Base-by-base conservation (phyloP, 352 stramenopile species). In the Globisporangium spinosum region DNA sequence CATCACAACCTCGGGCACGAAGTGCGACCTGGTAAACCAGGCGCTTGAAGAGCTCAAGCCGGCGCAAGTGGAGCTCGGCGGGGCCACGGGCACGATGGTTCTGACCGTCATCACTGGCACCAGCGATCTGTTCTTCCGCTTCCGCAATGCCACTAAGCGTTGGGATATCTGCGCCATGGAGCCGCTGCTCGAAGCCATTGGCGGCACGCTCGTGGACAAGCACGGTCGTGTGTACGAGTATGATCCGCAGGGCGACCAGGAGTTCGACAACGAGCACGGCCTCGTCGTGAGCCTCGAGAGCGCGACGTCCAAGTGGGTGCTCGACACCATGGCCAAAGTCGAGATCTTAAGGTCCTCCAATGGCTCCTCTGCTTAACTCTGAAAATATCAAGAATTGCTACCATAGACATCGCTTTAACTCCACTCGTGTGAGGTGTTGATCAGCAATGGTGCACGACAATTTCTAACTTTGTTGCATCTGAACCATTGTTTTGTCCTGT, bases 161-260 rank as follows among this genome's bases (percentile, higher is more conserved):
- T 93, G 85, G 85, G 85, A 93, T 72, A 91, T 90, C 58, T 93
- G 85, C 62, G 85, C 83, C 1, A 71, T 90, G 8, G 85, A 93
- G 71, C 79, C 85, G 27, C 65, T 93, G 43, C 70, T 93, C 2
- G 78, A 79, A 29, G 85, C 72, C 1, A 68, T 91, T 8, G 85
- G 82, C 10, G 85, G 85, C 3, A 68, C 76, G 29, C 67, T 93
- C 34, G 80, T 85, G 3, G 80, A 91, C 67, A 81, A 84, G 55
- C 66, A 79, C 22, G 85, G 85, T 25, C 70, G 75, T 32, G 73
- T 80, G 43, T 93, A 93, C 68, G 54, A 77, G 65, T 93, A 93
- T 71, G 74, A 90, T 58, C 76, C 83, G 49, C 70, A 61, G 4
- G 75, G 81, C 56, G 77, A 77, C 58, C 69, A 69, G 8, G 79